Base-by-base conservation (phyloP, 148 eudicot species). In the Rhododendron henanense region DNA sequence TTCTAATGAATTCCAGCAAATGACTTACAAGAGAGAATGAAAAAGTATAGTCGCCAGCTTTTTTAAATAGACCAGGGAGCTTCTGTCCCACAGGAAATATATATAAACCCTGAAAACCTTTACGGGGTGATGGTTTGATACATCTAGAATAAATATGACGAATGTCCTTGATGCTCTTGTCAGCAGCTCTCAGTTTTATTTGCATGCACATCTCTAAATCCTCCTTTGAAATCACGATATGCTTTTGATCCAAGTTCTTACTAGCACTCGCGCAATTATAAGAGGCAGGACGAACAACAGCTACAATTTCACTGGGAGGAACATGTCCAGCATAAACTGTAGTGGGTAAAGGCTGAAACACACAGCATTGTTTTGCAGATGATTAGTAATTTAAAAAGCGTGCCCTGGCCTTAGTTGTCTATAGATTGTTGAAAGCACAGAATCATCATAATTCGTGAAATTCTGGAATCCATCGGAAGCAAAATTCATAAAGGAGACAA, bases 1-100 rank as follows among this genome's bases (percentile, higher is more conserved):
- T 84, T 55, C 25, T 15, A 39, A 55, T 37, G 82, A 57, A 59
- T 31, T 83, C 77, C 10, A 55, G 83, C 16, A 51, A 75, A 65
- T 41, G 31, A 90, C 97, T 93, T 89, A 95, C 98, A 81, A 92
- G 83, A 78, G 91, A 90, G 67, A 94, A 90, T 57, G 88, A 85
- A 80, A 94, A 95, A 73, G 85, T 87, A 88, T 90, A 94, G 14
- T 51, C 50, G 73, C 96, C 96, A 73, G 95, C 93, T 61, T 89
- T 92, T 45, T 91, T 84, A 85, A 93, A 95, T 81, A 92, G 75
- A 35, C 18, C 57, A 13, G 85, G 88, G 57, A 69, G 59, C 83
- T 86, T 88, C 67, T 73, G 73, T 50, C 80, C 87, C 76, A 94
- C 35, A 2, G 87, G 85, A 87, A 94, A 93, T 41, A 91, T 47